phyloP scores from a whole-genome alignment of 2,329 filamentous ascomycete genomes.

The Alternaria sp. region DNA sequence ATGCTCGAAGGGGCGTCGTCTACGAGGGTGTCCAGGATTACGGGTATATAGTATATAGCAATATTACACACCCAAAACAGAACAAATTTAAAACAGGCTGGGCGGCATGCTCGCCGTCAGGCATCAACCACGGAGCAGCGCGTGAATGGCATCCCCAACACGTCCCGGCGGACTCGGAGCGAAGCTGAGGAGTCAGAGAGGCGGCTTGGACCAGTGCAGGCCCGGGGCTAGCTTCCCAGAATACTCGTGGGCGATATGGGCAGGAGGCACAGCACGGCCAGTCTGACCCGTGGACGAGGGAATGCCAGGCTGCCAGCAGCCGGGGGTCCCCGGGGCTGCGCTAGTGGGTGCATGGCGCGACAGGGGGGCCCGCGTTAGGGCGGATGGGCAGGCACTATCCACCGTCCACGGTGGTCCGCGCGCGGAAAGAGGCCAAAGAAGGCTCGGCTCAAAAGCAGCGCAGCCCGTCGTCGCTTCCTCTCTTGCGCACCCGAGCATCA shows the following conservation, averaged over 20 bases:
- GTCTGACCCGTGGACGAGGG: constrained; percentile 43
- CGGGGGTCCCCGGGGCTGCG: constrained; percentile 32
- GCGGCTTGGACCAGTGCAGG: constrained; percentile 13
- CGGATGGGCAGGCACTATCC: constrained; percentile 7
- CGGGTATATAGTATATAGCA: constrained; percentile 41
- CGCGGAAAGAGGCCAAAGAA: constrained; percentile 19
- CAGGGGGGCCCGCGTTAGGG: constrained; percentile 25
- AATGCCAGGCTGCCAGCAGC: constrained; percentile 31
- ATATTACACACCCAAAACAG: constrained; percentile 21
- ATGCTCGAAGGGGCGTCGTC: constrained; percentile 7
- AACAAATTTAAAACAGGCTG: constrained; percentile 20
- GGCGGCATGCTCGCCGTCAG: constrained; percentile 12
- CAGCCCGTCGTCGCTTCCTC: constrained; percentile 32
- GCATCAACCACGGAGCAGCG: constrained; percentile 8
- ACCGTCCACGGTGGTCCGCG: constrained; percentile 26
- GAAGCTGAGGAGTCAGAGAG: constrained; percentile 20
- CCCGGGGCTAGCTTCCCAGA: constrained; percentile 28
- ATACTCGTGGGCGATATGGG: constrained; percentile 30
- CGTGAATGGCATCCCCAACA: not conserved
- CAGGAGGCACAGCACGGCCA: constrained; percentile 35
- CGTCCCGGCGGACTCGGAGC: not conserved
- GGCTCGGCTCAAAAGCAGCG: constrained; percentile 33
- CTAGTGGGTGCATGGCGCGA: constrained; percentile 31
- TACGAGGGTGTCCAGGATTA: constrained; percentile 26
- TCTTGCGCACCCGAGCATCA: constrained; percentile 27